Percentiles rank a stretch among this genome's conserved stretches.
Evolutionary conservation across 2,329 filamentous ascomycete genomes (phyloP).

Genomic region (Penicillium sp.): DNA sequence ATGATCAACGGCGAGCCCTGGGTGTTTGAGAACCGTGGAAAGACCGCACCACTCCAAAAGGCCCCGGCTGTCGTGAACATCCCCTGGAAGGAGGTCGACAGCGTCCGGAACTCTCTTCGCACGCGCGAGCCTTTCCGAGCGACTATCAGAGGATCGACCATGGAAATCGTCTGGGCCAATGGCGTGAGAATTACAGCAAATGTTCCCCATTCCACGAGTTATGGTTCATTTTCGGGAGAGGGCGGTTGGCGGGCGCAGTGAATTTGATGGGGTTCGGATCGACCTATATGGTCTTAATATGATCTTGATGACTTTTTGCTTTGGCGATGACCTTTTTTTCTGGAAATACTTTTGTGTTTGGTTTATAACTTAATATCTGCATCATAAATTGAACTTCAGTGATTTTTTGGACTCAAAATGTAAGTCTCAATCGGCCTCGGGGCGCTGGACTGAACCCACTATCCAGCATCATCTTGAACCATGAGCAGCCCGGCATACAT

Average conservation of each 20-base stretch:
- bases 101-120: conserved; percentile 1
- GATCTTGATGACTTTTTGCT: neutral
- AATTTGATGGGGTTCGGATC: neutral
- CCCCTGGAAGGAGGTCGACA: conserved; percentile 10
- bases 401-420: neutral
- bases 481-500: neutral
- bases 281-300: neutral
- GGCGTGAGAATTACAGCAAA: conserved; percentile 11
- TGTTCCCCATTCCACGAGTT: conserved; percentile 7
- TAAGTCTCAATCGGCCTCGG: too few relatives aligned
- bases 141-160: conserved; percentile 8
- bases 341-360: neutral
- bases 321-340: neutral
- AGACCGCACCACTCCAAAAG: conserved; percentile 4
- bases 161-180: conserved; percentile 11
- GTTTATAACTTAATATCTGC: neutral
- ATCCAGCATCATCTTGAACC: too few relatives aligned
- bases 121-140: conserved; percentile 5
- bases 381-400: neutral
- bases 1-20: conserved; percentile 10
- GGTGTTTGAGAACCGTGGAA: conserved; percentile 8
- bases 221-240: conserved; percentile 6
- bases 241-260: conserved; percentile 9
- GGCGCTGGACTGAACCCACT: too few relatives aligned
- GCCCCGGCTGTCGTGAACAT: conserved; percentile 11